Evolutionary conservation across 495 filamentous ascomycete species (phyloP), one percentile per base, ranked within the genome.

Genomic region (Hypomontagnella submonticulosa): DNA sequence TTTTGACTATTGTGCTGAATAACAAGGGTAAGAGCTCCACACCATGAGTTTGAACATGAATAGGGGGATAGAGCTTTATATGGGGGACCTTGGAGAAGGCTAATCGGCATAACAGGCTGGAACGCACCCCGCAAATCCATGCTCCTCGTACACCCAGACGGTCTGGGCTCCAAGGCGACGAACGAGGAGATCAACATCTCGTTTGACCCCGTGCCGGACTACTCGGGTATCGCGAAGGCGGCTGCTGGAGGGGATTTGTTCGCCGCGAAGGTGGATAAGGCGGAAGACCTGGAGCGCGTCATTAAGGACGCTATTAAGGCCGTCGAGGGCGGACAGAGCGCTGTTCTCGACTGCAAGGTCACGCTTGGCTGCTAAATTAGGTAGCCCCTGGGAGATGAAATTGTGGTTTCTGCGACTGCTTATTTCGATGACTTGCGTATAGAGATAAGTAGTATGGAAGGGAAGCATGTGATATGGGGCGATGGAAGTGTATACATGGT

Each of bases 121-220:
- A 92, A 97, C 70, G 92, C 92, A 0, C 92, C 92, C 2, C 82
- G 87, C 8, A 84, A 83, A 57, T 92, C 89, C 16, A 83, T 93
- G 68, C 80, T 91, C 8, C 85, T 96, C 3, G 92, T 96, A 7
- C 92, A 96, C 61, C 92, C 92, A 0, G 79, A 91, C n/a, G 92
- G 92, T 0, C 80, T 90, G 40, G 90, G 90, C 0, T 88, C 89
- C 6, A 88, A 85, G 59, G 91, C 87, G 15, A 90, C 85, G 8
- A 94, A 95, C 68, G 87, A 90, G 61, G 94, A 96, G 59, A 82
- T 98, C 60, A 96, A 97, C 67, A 96, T 98, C 73, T 89, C 86
- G 1, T 95, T 98, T 72, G 86, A 84, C 10, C 93, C 94, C 0
- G 85, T 86, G 0, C 94, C 94, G 0, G 93, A 98, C 69, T 98